Evolutionary conservation across 306 rosid genomes (phyloP), one percentile per base, ranked within the genome.

Genomic region (Datisca glomerata): DNA sequence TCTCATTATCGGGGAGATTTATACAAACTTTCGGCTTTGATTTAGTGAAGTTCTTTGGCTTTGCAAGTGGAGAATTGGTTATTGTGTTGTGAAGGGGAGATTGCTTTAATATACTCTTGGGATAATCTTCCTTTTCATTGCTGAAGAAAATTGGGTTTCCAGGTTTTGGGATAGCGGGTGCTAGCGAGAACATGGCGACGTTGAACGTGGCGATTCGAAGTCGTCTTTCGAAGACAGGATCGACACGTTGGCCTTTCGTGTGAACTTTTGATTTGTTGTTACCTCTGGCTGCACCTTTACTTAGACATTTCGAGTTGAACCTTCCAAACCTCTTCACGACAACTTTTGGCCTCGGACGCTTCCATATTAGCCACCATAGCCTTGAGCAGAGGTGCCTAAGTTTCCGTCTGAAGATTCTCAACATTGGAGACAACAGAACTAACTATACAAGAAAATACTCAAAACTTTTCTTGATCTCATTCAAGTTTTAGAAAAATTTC

Each of bases 141-240:
- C 47, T 35, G 12, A 58, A 41, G 18, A 40, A 21, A 28, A 61
- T 27, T 24, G 39, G 31, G 1, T 69, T 63, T 35, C 57, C 92
- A 64, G 53, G 21, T 47, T 68, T 79, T 32, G 93, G 68, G 49
- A 79, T 61, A 8, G 93, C 95, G 53, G 93, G 93, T 13, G 95
- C 95, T 31, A 84, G 83, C 7, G 95, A 73, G 57, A 84, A 84
- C 95, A 84, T 84, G 34, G 95, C 95, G 51, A 84, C 95, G 54
- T 84, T 84, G 71, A 79, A 76, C 23, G 95, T 71, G 47, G 86
- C 92, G 25, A 73, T 45, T 12, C 83, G 55, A 44, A 84, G 65
- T 31, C 93, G 84, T 77, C 66, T 73, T 63, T 51, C 64, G 4
- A 71, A 42, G 47, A 51, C 69, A 42, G 63, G 56, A 39, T 34